Conservation (phyloP, 2,329 filamentous ascomycete genomes). For the Colletotrichum graminicola region DNA sequence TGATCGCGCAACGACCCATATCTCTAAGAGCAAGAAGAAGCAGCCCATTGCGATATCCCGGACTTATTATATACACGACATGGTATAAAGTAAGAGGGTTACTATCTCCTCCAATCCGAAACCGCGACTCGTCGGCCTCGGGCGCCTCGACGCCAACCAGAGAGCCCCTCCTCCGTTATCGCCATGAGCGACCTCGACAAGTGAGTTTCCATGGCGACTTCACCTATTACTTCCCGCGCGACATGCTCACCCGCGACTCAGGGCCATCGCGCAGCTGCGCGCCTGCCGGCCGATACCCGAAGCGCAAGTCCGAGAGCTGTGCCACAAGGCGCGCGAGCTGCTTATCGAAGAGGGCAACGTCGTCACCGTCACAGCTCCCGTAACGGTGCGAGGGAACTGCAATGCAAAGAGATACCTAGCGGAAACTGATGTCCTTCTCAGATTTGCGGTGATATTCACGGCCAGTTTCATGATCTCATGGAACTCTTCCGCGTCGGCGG, state of each 20-base stretch:
- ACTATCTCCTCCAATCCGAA: neutral
- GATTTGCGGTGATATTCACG: constrained; percentile 98
- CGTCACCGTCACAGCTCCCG: constrained; percentile 92
- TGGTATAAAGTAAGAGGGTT: constrained; percentile 3
- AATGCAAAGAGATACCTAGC: neutral
- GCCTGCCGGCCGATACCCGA: constrained; percentile 97
- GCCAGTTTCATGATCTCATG: constrained; percentile 97
- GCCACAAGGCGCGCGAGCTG: constrained; percentile 95
- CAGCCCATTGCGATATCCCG: constrained; percentile 2
- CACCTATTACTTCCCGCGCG: neutral
- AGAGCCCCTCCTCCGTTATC: constrained; percentile 26
- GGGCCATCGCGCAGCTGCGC: constrained; percentile 94
- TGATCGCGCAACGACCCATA: constrained; percentile 31
- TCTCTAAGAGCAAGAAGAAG: constrained; percentile 1
- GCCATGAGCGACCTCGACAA: constrained; percentile 94
- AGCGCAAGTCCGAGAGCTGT: constrained; percentile 93
- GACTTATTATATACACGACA: neutral
- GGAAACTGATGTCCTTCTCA: constrained; percentile 48
- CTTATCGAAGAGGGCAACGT: constrained; percentile 98
- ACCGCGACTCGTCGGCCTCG: constrained; percentile 20
- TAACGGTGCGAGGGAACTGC: constrained; percentile 75
- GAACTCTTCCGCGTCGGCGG: constrained; percentile 94
- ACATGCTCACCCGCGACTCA: constrained; percentile 53
- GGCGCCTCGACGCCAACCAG: constrained; percentile 25
- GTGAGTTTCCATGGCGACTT: constrained; percentile 60